Evolutionary conservation across 2,329 filamentous ascomycete genomes (phyloP).

Genomic region (Xylaria sp.): DNA sequence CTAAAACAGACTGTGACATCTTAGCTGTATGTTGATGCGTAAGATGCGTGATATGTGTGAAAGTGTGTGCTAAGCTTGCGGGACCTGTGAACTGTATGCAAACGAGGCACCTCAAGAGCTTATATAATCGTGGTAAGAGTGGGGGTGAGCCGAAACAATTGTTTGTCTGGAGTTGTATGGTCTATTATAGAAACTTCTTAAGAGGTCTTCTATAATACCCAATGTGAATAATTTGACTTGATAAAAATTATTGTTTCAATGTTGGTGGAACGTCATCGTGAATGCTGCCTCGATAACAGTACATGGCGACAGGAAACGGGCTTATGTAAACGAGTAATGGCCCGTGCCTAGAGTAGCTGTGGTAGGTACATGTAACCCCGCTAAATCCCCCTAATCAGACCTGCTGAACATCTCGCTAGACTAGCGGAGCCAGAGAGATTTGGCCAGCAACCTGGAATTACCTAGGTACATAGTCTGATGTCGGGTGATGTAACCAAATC

Average conservation of each 20-base stretch:
- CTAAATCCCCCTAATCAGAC: slow-evolving; percentile 1
- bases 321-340: slow-evolving; percentile 2
- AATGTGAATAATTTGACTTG: neutral
- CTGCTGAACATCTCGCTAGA: neutral
- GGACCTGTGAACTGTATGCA: neutral
- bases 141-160: neutral
- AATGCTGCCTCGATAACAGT: slow-evolving; percentile 36
- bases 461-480: too few relatives aligned
- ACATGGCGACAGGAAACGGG: neutral
- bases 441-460: slow-evolving; percentile 18
- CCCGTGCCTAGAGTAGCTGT: slow-evolving; percentile 7
- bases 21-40: slow-evolving; percentile 42
- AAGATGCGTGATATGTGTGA: slow-evolving; percentile 30
- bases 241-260: neutral
- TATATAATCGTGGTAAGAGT: neutral
- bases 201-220: neutral
- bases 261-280: slow-evolving; percentile 41
- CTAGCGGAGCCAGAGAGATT: neutral
- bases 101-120: neutral
- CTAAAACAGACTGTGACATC: slow-evolving; percentile 69
- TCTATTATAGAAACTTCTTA: slow-evolving; percentile 7
- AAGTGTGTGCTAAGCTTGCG: neutral
- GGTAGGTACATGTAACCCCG: neutral
- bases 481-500: slow-evolving; percentile 28
- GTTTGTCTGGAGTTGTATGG: slow-evolving; percentile 12